phyloP scores from a whole-genome alignment of 106 monocot genomes.

The Chionographis japonica region DNA sequence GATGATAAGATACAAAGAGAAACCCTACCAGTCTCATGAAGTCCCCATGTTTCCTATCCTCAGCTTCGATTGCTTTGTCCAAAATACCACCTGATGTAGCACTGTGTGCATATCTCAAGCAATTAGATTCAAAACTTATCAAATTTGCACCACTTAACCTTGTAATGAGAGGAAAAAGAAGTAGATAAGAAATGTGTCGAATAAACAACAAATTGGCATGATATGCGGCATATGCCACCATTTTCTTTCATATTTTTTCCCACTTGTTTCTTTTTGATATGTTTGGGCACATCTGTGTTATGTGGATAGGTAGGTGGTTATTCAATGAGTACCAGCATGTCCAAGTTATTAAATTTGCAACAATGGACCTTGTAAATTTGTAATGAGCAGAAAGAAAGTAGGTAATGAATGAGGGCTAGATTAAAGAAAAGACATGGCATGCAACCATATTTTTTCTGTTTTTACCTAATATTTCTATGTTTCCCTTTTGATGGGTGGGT shows the following conservation, averaged over 20 bases:
- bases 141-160: background rate
- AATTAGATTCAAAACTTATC: conserved; percentile 1
- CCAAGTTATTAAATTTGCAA: conserved; percentile 21
- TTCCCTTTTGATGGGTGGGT: no score
- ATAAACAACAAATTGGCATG: no score
- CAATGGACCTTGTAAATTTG: background rate
- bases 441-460: no score
- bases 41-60: conserved; percentile 86
- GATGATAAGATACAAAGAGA: background rate
- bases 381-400: background rate
- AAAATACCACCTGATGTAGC: conserved; percentile 84
- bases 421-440: no score
- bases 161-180: background rate
- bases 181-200: no score
- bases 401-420: no score
- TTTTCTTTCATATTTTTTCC: no score
- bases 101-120: conserved; percentile 28
- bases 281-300: no score
- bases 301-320: no score
- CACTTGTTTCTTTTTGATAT: no score
- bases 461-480: no score
- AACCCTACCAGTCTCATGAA: conserved; percentile 66
- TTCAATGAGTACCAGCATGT: conserved; percentile 11
- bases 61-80: conserved; percentile 91
- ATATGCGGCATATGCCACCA: no score